phyloP scores from a whole-genome alignment of 2,329 filamentous ascomycete species.

The Microcyclospora tardicrescens region DNA sequence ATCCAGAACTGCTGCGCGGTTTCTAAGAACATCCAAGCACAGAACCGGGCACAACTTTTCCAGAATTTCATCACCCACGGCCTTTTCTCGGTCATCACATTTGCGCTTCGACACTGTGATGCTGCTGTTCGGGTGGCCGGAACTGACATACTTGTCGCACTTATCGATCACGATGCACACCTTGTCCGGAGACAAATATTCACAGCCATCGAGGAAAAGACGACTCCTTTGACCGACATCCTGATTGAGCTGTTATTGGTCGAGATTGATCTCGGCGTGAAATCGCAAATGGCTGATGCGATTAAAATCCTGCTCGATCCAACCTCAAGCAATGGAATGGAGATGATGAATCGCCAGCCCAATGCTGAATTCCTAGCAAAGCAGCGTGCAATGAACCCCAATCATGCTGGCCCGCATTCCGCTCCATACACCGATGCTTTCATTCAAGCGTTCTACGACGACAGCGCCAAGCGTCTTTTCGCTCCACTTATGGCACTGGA shows the following conservation, averaged over 20 bases:
- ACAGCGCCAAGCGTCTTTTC: slow-evolving; percentile 74
- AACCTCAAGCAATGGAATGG: slow-evolving; percentile 45
- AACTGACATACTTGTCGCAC: slow-evolving; percentile 81
- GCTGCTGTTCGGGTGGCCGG: slow-evolving; percentile 79
- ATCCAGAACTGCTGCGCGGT: slow-evolving; percentile 93
- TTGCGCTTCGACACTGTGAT: slow-evolving; percentile 73
- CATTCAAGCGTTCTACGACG: slow-evolving; percentile 78
- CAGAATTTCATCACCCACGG: slow-evolving; percentile 82
- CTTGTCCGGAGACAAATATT: slow-evolving; percentile 92
- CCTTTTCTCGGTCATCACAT: slow-evolving; percentile 79
- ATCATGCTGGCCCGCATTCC: neutral
- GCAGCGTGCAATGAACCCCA: slow-evolving; percentile 28
- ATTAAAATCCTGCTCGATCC: slow-evolving; percentile 86
- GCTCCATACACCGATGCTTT: slow-evolving; percentile 69
- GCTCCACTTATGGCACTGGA: slow-evolving; percentile 74
- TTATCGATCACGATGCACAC: slow-evolving; percentile 90
- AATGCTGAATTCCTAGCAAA: slow-evolving; percentile 58
- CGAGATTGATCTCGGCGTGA: slow-evolving; percentile 86
- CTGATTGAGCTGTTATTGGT: slow-evolving; percentile 83
- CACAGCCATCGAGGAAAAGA: slow-evolving; percentile 77
- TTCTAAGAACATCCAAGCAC: slow-evolving; percentile 84
- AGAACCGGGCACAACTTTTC: slow-evolving; percentile 67
- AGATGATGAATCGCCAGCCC: slow-evolving; percentile 41
- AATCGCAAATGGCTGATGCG: slow-evolving; percentile 88
- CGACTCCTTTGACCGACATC: slow-evolving; percentile 75